Evolutionary conservation across 805 yeast species (phyloP).

Genomic region (Starmerella potacharoeniae): DNA sequence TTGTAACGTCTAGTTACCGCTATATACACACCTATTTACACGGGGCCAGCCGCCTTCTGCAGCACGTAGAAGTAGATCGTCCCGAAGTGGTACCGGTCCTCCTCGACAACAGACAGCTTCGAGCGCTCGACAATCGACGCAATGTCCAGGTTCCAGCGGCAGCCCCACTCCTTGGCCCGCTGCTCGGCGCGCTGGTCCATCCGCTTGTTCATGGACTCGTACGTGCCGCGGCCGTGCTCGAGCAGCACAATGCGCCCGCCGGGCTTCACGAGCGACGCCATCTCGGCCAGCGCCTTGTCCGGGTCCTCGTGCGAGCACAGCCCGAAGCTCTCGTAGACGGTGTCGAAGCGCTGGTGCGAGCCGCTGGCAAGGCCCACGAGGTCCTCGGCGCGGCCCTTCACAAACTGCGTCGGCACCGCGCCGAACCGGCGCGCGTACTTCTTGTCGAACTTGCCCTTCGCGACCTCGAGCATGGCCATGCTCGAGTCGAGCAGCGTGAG

Average conservation of each 20-base stretch:
- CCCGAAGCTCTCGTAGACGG: constrained; percentile 89
- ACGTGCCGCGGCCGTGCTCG: constrained; percentile 87
- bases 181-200: constrained; percentile 74
- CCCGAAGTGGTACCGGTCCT: constrained; percentile 75
- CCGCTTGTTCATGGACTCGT: constrained; percentile 63
- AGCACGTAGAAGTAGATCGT: constrained; percentile 48
- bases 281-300: constrained; percentile 62
- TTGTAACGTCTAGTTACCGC: too few species aligned
- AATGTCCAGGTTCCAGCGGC: constrained; percentile 93
- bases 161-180: constrained; percentile 87
- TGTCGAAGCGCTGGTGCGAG: constrained; percentile 56
- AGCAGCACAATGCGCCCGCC: constrained; percentile 79
- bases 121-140: constrained; percentile 75
- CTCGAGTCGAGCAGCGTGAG: constrained; percentile 83
- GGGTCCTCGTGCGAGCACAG: constrained; percentile 95
- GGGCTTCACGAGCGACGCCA: constrained; percentile 63
- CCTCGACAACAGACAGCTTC: constrained; percentile 72
- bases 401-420: constrained; percentile 64
- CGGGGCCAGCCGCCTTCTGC: not conserved
- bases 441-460: constrained; percentile 60
- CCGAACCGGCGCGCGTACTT: constrained; percentile 29
- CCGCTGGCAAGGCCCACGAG: constrained; percentile 44
- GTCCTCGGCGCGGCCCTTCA: constrained; percentile 83
- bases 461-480: constrained; percentile 67
- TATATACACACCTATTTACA: not conserved